Base-by-base conservation (phyloP, 2,329 filamentous ascomycete species). In the Fusarium acutatum region DNA sequence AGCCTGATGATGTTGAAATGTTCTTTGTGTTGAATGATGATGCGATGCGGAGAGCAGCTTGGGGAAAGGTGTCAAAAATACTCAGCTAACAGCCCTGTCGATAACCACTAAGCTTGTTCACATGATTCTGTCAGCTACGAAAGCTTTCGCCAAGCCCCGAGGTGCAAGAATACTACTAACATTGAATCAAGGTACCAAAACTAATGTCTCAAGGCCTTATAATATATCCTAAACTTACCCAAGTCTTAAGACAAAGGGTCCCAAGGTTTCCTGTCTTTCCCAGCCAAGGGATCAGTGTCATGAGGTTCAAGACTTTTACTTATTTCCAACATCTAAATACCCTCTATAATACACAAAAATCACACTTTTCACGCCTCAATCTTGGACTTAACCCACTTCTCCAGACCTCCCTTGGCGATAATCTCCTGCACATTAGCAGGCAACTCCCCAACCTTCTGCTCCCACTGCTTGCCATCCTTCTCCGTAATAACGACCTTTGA, bases 351-450 rank as follows among this genome's bases (percentile, higher is more conserved):
- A 70, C 59, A 69, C 12, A 18, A 44, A 64, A 69, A 53, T 17
- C n/a, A 35, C 17, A 20, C 15, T 18, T 50, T 49, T 49, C 49
- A 70, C 20, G 66, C 66, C 47, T 56, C 40, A 52, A 95, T 93
- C 80, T 93, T 86, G 64, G 87, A 86, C 87, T 93, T 92, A 15
- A 96, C 93, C 94, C 94, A 97, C 72, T 91, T 92, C 86, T 95
- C 93, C 68, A 97, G 79, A 0, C 94, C 94, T 6, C 94, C 94
- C 56, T 87, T 82, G 1, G 93, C 92, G 77, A 96, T 94, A 64
- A 96, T 95, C 78, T 93, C 93, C 81, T 97, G 95, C 62, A 97
- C 93, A 79, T 96, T 97, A 1, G 93, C 90, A 20, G 94, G 93
- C 71, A 97, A 80, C 84, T 96, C 93, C 13, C 93, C 93, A 2